These are phyloP conservation scores for Dichomitus squalens DNA, from an alignment of 1,284 basidiomycete species.

Conservation along the genomic window DNA sequence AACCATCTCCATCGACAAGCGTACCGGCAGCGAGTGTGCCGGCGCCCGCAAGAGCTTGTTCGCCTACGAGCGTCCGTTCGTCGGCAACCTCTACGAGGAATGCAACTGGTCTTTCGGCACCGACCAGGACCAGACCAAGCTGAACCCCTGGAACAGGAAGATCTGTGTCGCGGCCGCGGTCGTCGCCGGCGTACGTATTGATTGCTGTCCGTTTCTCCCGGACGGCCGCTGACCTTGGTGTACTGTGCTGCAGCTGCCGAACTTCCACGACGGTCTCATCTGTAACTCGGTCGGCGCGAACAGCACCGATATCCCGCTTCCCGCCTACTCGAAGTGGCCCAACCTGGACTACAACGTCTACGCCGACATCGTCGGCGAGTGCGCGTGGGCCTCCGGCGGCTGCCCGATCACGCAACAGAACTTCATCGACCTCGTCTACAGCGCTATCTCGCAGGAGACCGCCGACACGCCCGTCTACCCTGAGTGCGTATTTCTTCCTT, in stretches of 20 bases:
- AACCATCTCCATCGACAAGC: neutral
- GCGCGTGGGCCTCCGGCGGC: neutral
- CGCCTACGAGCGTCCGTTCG: neutral
- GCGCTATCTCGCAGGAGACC: neutral
- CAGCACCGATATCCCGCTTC: neutral
- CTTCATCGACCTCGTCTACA: neutral
- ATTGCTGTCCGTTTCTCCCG: neutral
- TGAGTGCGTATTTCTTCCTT: too few relatives aligned
- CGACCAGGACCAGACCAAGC: neutral
- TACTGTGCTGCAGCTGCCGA: too few relatives aligned
- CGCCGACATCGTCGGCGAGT: neutral
- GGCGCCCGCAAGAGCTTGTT: neutral
- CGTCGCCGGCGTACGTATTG: neutral
- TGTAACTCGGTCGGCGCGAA: neutral
- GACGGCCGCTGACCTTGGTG: too few relatives aligned
- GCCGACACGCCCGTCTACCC: too few relatives aligned
- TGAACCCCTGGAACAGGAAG: neutral
- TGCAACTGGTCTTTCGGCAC: neutral
- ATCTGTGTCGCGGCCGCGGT: neutral
- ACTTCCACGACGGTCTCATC: neutral
- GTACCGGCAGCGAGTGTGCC: neutral
- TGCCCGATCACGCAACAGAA: neutral
- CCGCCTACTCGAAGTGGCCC: neutral
- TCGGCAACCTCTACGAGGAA: neutral
- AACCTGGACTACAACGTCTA: conserved; percentile 5